Conservation (phyloP, 768 basidiomycete genomes). For the Suillus cothurnatus region DNA sequence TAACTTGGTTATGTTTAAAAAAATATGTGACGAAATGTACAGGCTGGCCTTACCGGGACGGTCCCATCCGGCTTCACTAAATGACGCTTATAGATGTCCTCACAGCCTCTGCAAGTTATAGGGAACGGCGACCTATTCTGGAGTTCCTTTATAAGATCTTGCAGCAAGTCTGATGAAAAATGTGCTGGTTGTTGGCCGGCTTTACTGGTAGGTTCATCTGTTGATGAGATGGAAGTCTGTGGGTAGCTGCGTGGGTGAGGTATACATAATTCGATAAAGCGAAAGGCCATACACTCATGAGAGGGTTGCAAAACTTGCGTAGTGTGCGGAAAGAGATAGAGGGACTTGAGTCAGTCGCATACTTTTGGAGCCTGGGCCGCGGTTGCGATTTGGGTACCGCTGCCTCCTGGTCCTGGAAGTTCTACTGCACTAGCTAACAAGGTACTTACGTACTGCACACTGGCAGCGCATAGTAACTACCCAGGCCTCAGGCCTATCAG, state of each 20-base stretch:
- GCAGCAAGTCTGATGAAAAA: not conserved
- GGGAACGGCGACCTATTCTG: not conserved
- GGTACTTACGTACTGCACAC: not conserved
- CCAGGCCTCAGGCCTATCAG: too few species aligned
- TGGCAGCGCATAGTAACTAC: too few species aligned
- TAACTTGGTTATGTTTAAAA: not conserved
- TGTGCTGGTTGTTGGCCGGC: not conserved
- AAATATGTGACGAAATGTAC: not conserved
- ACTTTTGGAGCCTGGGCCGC: not conserved
- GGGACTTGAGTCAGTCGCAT: not conserved
- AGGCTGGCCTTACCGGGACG: not conserved
- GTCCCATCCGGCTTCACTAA: not conserved
- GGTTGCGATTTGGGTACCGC: not conserved
- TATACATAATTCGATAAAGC: not conserved
- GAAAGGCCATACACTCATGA: not conserved
- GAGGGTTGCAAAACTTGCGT: not conserved
- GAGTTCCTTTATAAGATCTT: not conserved
- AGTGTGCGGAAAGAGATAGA: not conserved
- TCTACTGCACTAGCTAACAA: not conserved
- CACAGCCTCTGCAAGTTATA: not conserved
- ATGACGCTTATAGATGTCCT: slow-evolving; percentile 8
- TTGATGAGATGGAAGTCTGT: not conserved
- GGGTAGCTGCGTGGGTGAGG: not conserved
- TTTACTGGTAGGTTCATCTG: not conserved
- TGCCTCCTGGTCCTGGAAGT: not conserved